These are phyloP conservation scores for Hypoxylon fragiforme DNA, from an alignment of 495 filamentous ascomycete species.

Conservation along the genomic window DNA sequence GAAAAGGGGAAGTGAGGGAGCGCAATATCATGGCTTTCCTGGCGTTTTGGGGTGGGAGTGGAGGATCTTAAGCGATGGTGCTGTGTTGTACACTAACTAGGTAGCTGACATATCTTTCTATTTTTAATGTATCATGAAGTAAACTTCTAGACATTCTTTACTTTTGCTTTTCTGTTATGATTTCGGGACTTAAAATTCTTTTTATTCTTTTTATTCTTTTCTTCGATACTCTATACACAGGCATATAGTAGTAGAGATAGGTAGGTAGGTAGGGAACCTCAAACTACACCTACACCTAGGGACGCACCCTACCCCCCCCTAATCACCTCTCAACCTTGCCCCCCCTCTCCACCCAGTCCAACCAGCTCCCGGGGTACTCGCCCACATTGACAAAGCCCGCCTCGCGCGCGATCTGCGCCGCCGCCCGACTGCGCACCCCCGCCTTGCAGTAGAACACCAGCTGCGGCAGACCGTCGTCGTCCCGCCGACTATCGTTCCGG, in stretches of 20 bases:
- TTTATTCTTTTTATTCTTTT: neutral
- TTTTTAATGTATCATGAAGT: conserved; percentile 20
- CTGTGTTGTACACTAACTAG: conserved; percentile 27
- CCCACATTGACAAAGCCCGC: conserved; percentile 74
- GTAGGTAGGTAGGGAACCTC: neutral
- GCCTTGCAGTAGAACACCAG: conserved; percentile 93
- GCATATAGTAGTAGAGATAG: neutral
- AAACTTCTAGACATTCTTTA: neutral
- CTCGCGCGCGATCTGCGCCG: conserved; percentile 77
- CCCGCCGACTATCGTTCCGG: no score
- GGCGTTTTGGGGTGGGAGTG: no score
- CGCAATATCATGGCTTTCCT: conserved; percentile 6
- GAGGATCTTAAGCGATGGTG: conserved; percentile 14
- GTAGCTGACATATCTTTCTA: conserved; percentile 22
- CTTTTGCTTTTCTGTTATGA: neutral
- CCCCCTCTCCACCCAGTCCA: conserved; percentile 78
- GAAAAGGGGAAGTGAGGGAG: no score
- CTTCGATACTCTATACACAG: neutral
- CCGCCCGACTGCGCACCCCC: conserved; percentile 78
- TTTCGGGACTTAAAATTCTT: neutral
- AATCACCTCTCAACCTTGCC: conserved; percentile 59
- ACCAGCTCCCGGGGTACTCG: conserved; percentile 88
- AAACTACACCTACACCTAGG: neutral
- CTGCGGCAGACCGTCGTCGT: conserved; percentile 48
- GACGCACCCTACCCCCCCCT: conserved; percentile 10